phyloP scores from a whole-genome alignment of 2,329 filamentous ascomycete genomes.

The Paraphoma chrysanthemicola region DNA sequence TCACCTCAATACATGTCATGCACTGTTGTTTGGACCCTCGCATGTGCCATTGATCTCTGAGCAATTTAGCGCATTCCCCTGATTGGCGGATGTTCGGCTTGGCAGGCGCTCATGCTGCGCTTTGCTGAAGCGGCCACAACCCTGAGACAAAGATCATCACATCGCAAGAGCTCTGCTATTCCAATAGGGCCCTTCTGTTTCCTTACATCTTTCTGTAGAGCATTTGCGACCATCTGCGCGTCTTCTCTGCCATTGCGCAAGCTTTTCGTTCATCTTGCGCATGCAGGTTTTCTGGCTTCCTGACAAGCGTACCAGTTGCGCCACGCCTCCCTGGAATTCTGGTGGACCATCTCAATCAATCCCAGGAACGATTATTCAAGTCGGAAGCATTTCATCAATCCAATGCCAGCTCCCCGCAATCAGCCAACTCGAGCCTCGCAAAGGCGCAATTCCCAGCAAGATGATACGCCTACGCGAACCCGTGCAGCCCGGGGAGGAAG shows the following conservation, averaged over 20 bases:
- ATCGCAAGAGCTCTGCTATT: slow-evolving; percentile 24
- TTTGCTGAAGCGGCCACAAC: slow-evolving; percentile 42
- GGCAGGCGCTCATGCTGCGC: slow-evolving; percentile 34
- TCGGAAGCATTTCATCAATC: slow-evolving; percentile 2
- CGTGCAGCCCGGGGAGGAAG: slow-evolving; percentile 41
- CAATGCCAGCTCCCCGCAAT: slow-evolving; percentile 37
- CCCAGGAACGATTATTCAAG: slow-evolving; percentile 9
- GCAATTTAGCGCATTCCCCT: slow-evolving; percentile 27
- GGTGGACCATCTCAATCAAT: slow-evolving; percentile 19
- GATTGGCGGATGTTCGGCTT: slow-evolving; percentile 28
- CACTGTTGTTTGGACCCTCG: slow-evolving; percentile 15
- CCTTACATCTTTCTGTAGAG: slow-evolving; percentile 18
- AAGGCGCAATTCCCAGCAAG: slow-evolving; percentile 39
- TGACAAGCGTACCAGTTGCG: slow-evolving; percentile 41
- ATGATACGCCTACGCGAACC: slow-evolving; percentile 42
- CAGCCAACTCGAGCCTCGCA: slow-evolving; percentile 37
- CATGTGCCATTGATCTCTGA: slow-evolving; percentile 12
- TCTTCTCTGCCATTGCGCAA: slow-evolving; percentile 18
- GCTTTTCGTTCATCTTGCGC: slow-evolving; percentile 28
- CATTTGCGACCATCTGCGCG: slow-evolving; percentile 19
- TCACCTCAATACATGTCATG: slow-evolving; percentile 6
- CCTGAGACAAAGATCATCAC: slow-evolving; percentile 47
- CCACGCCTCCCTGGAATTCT: slow-evolving; percentile 40
- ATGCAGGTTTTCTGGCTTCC: slow-evolving; percentile 35
- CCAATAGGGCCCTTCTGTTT: slow-evolving; percentile 23